Evolutionary conservation across 192 early-diverging fungal species (phyloP), one percentile per base, ranked within the genome.

Genomic region (Neocallimastix lanati): DNA sequence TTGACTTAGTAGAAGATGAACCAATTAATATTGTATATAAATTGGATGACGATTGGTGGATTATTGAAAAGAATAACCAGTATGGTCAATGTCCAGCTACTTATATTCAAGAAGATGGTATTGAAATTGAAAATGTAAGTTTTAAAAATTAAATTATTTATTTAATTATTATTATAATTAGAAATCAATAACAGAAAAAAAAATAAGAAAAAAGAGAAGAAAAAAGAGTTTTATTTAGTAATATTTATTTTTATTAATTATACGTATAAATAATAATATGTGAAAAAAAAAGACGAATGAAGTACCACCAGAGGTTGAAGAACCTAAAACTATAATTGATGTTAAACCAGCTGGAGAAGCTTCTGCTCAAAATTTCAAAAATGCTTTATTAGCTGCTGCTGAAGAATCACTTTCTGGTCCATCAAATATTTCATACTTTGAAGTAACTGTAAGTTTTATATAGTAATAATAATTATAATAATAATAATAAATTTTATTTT

Each of bases 1-100:
- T 67, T n/a, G 18, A n/a, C n/a, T n/a, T 67, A 67, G 50, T 67
- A 4, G 50, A 67, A 67, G 50, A 67, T 67, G 50, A 67, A 67
- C 9, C 50, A n/a, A 5, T 67, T 37, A 87, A 81, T 28, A 77
- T 77, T 12, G 77, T 86, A 67, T 67, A 67, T 21, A 67, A 67
- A 21, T n/a, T 67, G 9, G 50, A 67, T 67, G 50, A 67, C 7
- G 50, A 67, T 21, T 67, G 50, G 50, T 67, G 50, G 50, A 67
- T 67, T n/a, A 67, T 67, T 67, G 50, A 67, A 67, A 67, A 67
- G 11, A 67, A 67, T 67, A 1, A 21, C 0, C 21, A 67, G n/a
- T 67, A 67, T n/a, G 50, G 50, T 67, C 50, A 67, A 27, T 67
- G 50, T 67, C 50, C 50, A 67, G 50, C 50, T n/a, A 27, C 16